Evolutionary conservation across 169 alveolate species (phyloP), one percentile per base, ranked within the genome.

Genomic region (Fabrea salina): DNA sequence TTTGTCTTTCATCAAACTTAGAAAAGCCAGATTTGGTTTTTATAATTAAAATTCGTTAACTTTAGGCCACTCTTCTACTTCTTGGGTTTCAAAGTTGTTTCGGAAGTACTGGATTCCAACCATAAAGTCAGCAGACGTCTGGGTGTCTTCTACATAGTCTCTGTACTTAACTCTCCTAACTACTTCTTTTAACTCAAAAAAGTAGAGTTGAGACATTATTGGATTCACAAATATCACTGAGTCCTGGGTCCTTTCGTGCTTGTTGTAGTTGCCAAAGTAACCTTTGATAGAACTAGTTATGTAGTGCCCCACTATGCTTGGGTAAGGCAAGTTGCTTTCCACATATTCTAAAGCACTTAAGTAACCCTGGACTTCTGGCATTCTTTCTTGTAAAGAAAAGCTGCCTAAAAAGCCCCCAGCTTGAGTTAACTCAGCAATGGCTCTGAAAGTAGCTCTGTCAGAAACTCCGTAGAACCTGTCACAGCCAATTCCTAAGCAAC

Each of bases 381-480:
- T 61, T 16, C 25, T 13, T 27, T 30, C 22, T 16, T 16, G 1
- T 2, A 61, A 30, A 61, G 53, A 25, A 33, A 61, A n/a, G 13
- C 11, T 61, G n/a, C 74, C 74, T 2, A 61, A 3, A 61, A 61
- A 61, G 16, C 74, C 74, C 11, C 50, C 50, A 16, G 16, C 0
- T 61, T 37, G 22, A 32, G 74, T 61, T 13, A 61, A 11, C 39
- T 61, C 74, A 11, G 74, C 74, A 16, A 61, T 61, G 39, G 74
- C 74, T 37, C 74, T 61, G 1, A 61, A 4, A 16, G 74, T 61
- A 33, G 74, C 32, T 16, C 74, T 35, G 50, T 61, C 74, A 33
- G 74, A 61, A 33, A 61, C 74, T 30, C 74, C 74, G 13, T 61
- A 51, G 39, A 33, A 61, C 44, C 74, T 27, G 39, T 61, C 74